Conservation (phyloP, 169 alveolate genomes). For the Amoebophrya sp. region DNA sequence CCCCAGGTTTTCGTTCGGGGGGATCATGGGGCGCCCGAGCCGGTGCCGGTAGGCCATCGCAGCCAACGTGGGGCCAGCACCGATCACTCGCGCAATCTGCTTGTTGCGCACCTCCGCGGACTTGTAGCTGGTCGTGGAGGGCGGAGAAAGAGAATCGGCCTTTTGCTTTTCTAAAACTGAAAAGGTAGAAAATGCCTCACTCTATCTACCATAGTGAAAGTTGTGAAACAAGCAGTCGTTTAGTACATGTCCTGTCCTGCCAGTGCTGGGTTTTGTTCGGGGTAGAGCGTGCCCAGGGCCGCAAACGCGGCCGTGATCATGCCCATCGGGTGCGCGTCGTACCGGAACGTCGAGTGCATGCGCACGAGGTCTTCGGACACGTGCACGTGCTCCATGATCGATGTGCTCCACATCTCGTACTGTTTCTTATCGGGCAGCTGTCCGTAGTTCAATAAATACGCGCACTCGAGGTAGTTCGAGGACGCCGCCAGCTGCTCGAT, state of each 20-base stretch:
- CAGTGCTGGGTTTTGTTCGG: constrained; percentile 63
- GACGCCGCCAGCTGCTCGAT: constrained; percentile 61
- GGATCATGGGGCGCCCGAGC: constrained; percentile 55
- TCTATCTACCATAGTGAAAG: no score
- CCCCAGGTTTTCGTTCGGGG: constrained; percentile 40
- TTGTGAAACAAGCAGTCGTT: no score
- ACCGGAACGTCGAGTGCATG: constrained; percentile 38
- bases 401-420: neutral
- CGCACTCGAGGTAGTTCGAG: neutral
- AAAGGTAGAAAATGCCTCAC: no score
- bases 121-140: constrained; percentile 27
- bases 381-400: neutral
- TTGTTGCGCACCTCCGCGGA: constrained; percentile 44
- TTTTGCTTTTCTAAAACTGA: neutral
- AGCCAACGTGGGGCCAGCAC: constrained; percentile 47
- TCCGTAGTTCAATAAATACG: neutral
- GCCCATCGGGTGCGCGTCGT: constrained; percentile 73
- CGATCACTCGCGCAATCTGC: constrained; percentile 53
- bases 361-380: neutral
- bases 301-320: constrained; percentile 57
- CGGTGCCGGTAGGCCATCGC: constrained; percentile 57
- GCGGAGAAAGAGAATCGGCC: no score
- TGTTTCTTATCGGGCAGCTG: neutral
- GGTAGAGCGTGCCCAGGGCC: constrained; percentile 56
- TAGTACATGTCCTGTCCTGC: constrained; percentile 22